Evolutionary conservation across 2,329 filamentous ascomycete species (phyloP).

Genomic region (Pseudogymnoascus sp.): DNA sequence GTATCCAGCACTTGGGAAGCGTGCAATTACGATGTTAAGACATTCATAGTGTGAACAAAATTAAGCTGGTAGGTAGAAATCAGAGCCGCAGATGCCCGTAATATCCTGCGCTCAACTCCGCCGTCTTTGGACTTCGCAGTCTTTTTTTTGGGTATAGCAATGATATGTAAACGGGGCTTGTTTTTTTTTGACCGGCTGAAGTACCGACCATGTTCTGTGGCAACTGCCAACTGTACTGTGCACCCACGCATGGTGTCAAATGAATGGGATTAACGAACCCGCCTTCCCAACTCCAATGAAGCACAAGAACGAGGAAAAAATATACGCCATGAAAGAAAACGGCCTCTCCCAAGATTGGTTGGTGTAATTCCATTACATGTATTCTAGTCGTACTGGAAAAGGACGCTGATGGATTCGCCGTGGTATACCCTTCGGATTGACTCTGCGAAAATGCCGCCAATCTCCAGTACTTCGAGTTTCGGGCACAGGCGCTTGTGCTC

Average conservation of each 20-base stretch:
- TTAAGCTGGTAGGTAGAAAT: constrained; percentile 9
- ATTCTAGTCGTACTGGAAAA: constrained; percentile 73
- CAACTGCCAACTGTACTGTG: constrained; percentile 1
- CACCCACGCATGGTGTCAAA: neutral
- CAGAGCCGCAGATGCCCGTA: constrained; percentile 6
- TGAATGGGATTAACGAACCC: constrained; percentile 4
- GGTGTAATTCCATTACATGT: constrained; percentile 8
- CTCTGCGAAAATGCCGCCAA: constrained; percentile 88
- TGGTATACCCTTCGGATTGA: constrained; percentile 94
- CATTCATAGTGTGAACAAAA: constrained; percentile 6
- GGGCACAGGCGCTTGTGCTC: constrained; percentile 70
- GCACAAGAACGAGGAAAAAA: constrained; percentile 1
- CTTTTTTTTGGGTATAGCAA: constrained; percentile 2
- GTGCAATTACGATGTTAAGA: constrained; percentile 7
- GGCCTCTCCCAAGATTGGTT: constrained; percentile 2
- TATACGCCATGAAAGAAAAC: constrained; percentile 7
- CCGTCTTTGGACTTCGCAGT: neutral
- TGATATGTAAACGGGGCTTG: constrained; percentile 5
- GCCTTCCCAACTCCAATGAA: constrained; percentile 4
- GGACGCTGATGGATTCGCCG: constrained; percentile 91
- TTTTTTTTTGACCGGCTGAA: neutral
- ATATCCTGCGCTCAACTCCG: constrained; percentile 5
- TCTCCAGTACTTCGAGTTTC: constrained; percentile 87
- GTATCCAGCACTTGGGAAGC: constrained; percentile 13
- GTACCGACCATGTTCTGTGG: neutral